A percentile compares a stretch with the other conserved stretches of the same genome.
Conservation (phyloP, 2,329 filamentous ascomycete genomes). For the Claviceps cyperi region DNA sequence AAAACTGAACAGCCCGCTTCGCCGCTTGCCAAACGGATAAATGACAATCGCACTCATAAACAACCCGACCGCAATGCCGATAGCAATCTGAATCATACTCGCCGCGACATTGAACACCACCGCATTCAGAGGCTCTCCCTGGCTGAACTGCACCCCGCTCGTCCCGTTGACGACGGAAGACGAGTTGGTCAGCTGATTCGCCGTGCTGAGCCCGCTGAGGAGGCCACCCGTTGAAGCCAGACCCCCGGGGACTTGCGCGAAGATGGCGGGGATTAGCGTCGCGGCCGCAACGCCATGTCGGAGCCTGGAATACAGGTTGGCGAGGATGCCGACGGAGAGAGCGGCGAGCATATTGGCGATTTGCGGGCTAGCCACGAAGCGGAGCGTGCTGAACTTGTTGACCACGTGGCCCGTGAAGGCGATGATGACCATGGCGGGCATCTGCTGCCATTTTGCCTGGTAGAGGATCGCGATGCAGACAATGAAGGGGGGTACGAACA, state of each 20-base stretch:
- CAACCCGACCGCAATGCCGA: slow-evolving; percentile 35
- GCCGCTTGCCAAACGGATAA: slow-evolving; percentile 34
- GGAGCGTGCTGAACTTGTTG: slow-evolving; percentile 55
- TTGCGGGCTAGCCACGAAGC: slow-evolving; percentile 55
- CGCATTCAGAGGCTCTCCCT: slow-evolving; percentile 16
- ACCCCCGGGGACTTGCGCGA: slow-evolving; percentile 33
- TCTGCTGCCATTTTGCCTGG: slow-evolving; percentile 69
- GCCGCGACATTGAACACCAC: slow-evolving; percentile 31
- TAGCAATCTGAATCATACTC: slow-evolving; percentile 38
- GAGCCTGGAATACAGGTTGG: slow-evolving; percentile 58
- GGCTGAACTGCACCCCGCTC: slow-evolving; percentile 11
- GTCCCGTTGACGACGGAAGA: slow-evolving; percentile 22
- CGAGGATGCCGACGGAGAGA: slow-evolving; percentile 59
- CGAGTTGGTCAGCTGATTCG: slow-evolving; percentile 29
- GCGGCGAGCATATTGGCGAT: slow-evolving; percentile 66
- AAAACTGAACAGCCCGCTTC: slow-evolving; percentile 35
- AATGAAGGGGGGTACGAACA: slow-evolving; percentile 62
- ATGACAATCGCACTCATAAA: slow-evolving; percentile 34
- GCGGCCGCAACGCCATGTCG: slow-evolving; percentile 36
- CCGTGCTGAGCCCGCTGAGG: slow-evolving; percentile 28
- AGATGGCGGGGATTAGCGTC: slow-evolving; percentile 32
- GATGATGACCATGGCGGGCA: slow-evolving; percentile 63
- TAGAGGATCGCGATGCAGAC: slow-evolving; percentile 63
- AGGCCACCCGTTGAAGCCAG: slow-evolving; percentile 32
- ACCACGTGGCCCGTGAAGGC: slow-evolving; percentile 61